Percentiles rank a stretch among this genome's conserved stretches.
Conservation (phyloP, 2,329 filamentous ascomycete genomes). For the Emmonsiellopsis sp. region DNA sequence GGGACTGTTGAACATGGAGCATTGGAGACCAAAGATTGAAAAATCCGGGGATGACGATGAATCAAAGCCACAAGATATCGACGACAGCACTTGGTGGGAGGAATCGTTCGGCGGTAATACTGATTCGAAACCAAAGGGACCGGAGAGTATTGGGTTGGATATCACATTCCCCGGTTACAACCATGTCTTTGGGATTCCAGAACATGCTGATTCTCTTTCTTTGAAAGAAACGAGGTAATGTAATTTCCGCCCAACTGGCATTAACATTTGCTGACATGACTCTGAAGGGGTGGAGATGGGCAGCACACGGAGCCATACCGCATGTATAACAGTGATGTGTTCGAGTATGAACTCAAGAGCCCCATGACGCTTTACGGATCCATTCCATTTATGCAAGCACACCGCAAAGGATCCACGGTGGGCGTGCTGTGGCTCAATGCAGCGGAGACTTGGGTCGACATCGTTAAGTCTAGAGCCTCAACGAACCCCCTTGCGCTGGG, state of each 20-base stretch:
- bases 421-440: constrained; percentile 97
- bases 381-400: constrained; percentile 96
- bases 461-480: constrained; percentile 66
- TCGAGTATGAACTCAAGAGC: constrained; percentile 93
- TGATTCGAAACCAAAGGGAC: constrained; percentile 87
- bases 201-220: constrained; percentile 80
- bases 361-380: constrained; percentile 98
- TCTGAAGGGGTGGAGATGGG: constrained; percentile 60
- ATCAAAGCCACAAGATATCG: constrained; percentile 39
- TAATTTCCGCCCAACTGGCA: neutral
- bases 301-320: constrained; percentile 85
- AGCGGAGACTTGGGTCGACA: constrained; percentile 95
- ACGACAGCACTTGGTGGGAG: constrained; percentile 96
- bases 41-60: constrained; percentile 29
- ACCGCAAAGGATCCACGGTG: constrained; percentile 85
- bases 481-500: constrained; percentile 72
- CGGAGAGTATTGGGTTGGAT: constrained; percentile 83
- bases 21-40: constrained; percentile 86
- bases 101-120: constrained; percentile 93
- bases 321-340: constrained; percentile 93
- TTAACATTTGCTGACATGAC: constrained; percentile 13
- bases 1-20: constrained; percentile 87
- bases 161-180: constrained; percentile 87
- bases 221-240: constrained; percentile 70
- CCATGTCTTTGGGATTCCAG: constrained; percentile 88